A percentile compares a stretch with the other conserved stretches of the same genome.
These are phyloP conservation scores for Cyclotella kingstonii DNA, from an alignment of 108 stramenopile genomes.

Conservation along the genomic window DNA sequence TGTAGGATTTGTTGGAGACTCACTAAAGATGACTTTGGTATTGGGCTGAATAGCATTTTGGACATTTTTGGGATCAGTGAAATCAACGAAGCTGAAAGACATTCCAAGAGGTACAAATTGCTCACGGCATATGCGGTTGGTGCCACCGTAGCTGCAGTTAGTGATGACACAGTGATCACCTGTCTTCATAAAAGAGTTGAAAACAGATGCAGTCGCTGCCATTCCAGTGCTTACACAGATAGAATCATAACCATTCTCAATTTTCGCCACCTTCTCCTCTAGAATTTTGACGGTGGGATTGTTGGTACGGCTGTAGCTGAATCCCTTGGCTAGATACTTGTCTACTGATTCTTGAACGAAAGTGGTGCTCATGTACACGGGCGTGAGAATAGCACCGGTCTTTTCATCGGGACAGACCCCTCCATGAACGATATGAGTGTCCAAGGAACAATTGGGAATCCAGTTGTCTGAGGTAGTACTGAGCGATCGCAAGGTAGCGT, in stretches of 20 bases:
- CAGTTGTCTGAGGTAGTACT: conserved; percentile 31
- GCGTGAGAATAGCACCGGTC: conserved; percentile 77
- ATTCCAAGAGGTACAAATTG: conserved; percentile 69
- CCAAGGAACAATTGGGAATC: conserved; percentile 54
- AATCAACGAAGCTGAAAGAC: conserved; percentile 72
- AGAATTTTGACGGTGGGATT: conserved; percentile 80
- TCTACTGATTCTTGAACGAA: conserved; percentile 80
- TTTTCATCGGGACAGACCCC: conserved; percentile 49
- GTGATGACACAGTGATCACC: conserved; percentile 86
- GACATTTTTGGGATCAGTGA: conserved; percentile 64
- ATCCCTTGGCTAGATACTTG: conserved; percentile 68
- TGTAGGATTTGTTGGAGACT: conserved; percentile 80
- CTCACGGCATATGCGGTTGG: conserved; percentile 75
- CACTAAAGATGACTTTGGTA: conserved; percentile 79
- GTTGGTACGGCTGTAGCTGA: conserved; percentile 73
- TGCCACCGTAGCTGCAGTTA: conserved; percentile 84
- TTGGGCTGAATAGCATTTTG: conserved; percentile 69
- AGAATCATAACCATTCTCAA: conserved; percentile 77
- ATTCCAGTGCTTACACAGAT: conserved; percentile 78
- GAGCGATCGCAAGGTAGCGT: conserved; percentile 18
- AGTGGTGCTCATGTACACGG: conserved; percentile 69
- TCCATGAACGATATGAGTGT: conserved; percentile 55
- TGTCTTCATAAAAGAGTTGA: conserved; percentile 75
- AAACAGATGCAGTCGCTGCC: conserved; percentile 74
- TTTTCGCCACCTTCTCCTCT: conserved; percentile 77